These are phyloP conservation scores for Mortierella sp. DNA, from an alignment of 371 early-diverging fungal species.

Conservation along the genomic window DNA sequence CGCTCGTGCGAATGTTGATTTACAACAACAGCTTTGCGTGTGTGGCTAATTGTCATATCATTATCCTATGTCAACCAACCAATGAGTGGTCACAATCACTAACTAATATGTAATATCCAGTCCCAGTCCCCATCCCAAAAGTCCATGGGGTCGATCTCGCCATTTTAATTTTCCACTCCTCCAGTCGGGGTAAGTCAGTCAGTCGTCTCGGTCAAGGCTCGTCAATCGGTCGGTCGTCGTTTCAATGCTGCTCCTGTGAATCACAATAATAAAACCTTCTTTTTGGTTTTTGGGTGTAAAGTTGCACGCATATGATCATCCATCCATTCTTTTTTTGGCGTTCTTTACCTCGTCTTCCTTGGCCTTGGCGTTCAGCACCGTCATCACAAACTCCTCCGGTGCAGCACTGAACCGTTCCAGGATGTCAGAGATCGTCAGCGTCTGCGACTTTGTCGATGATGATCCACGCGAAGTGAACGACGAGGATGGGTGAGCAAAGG, in stretches of 20 bases:
- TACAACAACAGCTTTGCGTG: background rate
- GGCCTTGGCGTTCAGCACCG: slow-evolving; percentile 52
- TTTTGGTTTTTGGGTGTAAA: background rate
- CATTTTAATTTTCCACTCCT: slow-evolving; percentile 5
- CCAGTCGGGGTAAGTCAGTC: background rate
- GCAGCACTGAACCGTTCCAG: slow-evolving; percentile 49
- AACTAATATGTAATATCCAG: background rate
- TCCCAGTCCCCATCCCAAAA: background rate
- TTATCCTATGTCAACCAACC: background rate
- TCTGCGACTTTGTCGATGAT: slow-evolving; percentile 20
- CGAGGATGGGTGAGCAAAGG: background rate
- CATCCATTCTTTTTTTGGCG: background rate
- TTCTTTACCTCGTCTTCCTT: slow-evolving; percentile 54
- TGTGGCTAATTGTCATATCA: background rate
- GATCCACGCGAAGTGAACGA: slow-evolving; percentile 9
- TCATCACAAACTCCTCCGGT: slow-evolving; percentile 45
- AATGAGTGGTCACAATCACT: background rate
- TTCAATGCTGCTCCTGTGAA: background rate
- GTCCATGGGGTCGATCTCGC: slow-evolving; percentile 4
- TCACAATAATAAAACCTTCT: slow-evolving; percentile 1
- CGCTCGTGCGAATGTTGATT: background rate
- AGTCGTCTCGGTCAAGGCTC: background rate
- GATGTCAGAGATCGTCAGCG: slow-evolving; percentile 43
- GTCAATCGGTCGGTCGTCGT: background rate
- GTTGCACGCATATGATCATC: background rate